Conservation (phyloP, 1,284 basidiomycete genomes). For the Vanrija humicola region DNA sequence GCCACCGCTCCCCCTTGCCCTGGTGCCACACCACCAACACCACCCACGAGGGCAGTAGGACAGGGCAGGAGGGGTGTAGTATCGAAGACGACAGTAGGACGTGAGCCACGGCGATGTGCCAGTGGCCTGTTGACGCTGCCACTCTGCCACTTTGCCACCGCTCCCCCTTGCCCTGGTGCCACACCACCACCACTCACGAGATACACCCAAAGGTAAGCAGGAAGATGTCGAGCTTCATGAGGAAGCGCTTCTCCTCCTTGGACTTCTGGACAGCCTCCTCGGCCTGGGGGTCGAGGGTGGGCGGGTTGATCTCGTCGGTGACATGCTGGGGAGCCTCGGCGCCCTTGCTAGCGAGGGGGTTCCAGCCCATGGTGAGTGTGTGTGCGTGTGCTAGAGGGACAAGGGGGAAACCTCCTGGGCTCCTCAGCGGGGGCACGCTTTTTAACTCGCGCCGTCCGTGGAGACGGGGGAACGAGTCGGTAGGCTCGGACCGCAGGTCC, state of each 20-base stretch:
- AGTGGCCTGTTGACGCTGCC: too few species aligned
- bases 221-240: constrained; percentile 36
- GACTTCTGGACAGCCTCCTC: constrained; percentile 18
- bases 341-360: background rate
- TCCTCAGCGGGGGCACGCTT: too few species aligned
- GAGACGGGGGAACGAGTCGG: too few species aligned
- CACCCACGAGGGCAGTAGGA: constrained; percentile 14
- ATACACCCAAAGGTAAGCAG: constrained; percentile 28
- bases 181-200: constrained; percentile 14
- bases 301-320: constrained; percentile 2
- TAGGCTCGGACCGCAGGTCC: too few species aligned
- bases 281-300: constrained; percentile 13
- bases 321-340: background rate
- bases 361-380: background rate
- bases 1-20: background rate
- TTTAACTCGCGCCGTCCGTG: too few species aligned
- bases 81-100: background rate
- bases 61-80: background rate
- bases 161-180: background rate
- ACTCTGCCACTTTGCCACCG: background rate
- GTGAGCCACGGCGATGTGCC: too few species aligned
- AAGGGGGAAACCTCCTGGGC: too few species aligned
- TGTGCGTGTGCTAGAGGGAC: too few species aligned
- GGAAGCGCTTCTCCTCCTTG: constrained; percentile 31
- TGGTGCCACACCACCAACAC: background rate